These are phyloP conservation scores for Martensiomyces pterosporus DNA, from an alignment of 192 early-diverging fungal genomes.

Conservation along the genomic window DNA sequence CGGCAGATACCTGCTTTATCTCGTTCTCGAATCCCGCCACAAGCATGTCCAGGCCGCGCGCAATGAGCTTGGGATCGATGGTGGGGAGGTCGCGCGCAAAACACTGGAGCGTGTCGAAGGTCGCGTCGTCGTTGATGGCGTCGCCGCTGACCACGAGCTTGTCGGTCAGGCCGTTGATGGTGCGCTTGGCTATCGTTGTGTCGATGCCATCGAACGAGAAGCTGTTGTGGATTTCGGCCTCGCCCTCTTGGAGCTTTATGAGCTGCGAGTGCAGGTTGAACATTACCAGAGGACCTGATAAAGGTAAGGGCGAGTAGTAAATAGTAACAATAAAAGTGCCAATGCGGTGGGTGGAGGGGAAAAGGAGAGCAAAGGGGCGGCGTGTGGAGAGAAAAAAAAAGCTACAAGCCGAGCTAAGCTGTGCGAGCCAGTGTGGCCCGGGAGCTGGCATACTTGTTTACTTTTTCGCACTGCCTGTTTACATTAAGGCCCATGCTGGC, in stretches of 20 bases:
- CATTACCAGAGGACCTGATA: constrained; percentile 10
- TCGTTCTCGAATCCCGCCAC: constrained; percentile 67
- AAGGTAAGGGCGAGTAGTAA: background rate
- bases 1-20: constrained; percentile 55
- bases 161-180: constrained; percentile 52
- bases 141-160: constrained; percentile 43
- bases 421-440: no score
- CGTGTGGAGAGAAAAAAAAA: background rate
- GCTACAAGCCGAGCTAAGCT: constrained; percentile 2
- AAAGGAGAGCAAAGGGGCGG: no score
- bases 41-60: constrained; percentile 66
- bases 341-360: background rate
- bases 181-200: constrained; percentile 35
- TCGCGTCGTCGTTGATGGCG: constrained; percentile 28
- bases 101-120: constrained; percentile 29
- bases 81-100: constrained; percentile 48
- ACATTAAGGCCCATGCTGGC: no score
- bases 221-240: constrained; percentile 36
- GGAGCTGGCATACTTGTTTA: no score
- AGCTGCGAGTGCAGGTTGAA: constrained; percentile 60
- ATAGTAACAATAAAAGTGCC: constrained; percentile 1
- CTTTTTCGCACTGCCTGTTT: no score
- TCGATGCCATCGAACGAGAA: constrained; percentile 39
- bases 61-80: constrained; percentile 42
- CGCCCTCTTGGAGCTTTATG: constrained; percentile 55